Conservation (phyloP, 352 stramenopile species). For the Pythium guiyangense region DNA sequence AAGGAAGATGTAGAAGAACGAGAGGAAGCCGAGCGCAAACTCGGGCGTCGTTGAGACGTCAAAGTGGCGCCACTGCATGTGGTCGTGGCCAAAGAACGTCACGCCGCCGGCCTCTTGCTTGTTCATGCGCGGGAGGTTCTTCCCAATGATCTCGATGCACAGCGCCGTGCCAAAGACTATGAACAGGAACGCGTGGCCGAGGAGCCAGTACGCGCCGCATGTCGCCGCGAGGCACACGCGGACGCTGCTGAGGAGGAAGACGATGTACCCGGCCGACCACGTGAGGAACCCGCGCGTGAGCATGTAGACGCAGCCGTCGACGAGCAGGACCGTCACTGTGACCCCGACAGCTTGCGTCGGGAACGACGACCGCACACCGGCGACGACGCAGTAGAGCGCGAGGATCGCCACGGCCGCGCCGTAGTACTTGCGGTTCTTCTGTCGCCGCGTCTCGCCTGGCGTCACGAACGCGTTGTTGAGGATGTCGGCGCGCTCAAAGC, state of each 20-base stretch:
- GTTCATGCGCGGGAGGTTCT: conserved; percentile 78
- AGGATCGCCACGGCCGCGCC: conserved; percentile 38
- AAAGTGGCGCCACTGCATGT: conserved; percentile 53
- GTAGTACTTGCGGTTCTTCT: conserved; percentile 55
- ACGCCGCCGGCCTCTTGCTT: conserved; percentile 76
- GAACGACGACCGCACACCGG: conserved; percentile 45
- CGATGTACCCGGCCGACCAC: conserved; percentile 80
- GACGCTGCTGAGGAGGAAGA: conserved; percentile 68
- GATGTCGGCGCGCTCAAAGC: conserved; percentile 69
- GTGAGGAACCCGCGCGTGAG: conserved; percentile 56
- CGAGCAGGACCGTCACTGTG: conserved; percentile 54
- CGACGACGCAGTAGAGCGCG: conserved; percentile 57
- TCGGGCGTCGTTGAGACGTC: conserved; percentile 77
- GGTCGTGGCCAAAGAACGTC: conserved; percentile 82
- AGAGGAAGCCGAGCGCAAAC: conserved; percentile 79
- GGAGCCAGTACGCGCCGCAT: conserved; percentile 71
- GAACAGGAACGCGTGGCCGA: conserved; percentile 75
- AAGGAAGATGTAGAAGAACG: conserved; percentile 85
- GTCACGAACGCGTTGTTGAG: conserved; percentile 80
- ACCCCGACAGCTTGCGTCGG: conserved; percentile 59
- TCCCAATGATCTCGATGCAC: conserved; percentile 77
- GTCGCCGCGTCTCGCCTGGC: conserved; percentile 33
- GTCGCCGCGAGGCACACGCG: conserved; percentile 69
- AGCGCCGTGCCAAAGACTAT: conserved; percentile 77
- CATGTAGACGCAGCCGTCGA: conserved; percentile 77